Evolutionary conservation across 495 filamentous ascomycete genomes (phyloP).

Genomic region (Tuber indicum): DNA sequence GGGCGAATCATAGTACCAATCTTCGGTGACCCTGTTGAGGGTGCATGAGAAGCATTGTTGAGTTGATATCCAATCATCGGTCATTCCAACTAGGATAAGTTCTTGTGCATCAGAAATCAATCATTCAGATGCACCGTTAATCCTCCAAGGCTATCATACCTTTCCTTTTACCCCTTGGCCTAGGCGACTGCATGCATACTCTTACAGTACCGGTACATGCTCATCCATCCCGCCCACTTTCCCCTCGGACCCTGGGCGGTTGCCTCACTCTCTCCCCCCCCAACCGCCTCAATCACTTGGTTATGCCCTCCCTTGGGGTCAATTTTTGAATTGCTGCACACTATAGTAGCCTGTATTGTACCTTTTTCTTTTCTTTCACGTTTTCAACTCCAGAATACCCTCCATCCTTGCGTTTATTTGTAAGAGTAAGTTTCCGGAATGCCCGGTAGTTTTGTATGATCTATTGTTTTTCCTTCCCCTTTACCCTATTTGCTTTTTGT

Average conservation of each 20-base stretch:
- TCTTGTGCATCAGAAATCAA: conserved; percentile 21
- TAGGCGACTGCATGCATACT: conserved; percentile 25
- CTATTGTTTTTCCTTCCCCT: conserved; percentile 1
- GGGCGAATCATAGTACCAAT: conserved; percentile 1
- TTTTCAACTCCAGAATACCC: background rate
- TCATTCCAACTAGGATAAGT: conserved; percentile 20
- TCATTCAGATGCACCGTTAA: conserved; percentile 30
- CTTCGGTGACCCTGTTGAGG: background rate
- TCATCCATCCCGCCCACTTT: background rate
- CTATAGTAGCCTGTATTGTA: background rate
- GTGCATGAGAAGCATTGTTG: background rate
- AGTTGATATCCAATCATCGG: conserved; percentile 2
- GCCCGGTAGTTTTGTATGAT: background rate
- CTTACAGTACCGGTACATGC: background rate
- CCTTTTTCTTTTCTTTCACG: conserved; percentile 6
- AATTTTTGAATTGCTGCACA: background rate
- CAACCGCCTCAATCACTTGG: conserved; percentile 20
- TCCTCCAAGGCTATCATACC: conserved; percentile 17
- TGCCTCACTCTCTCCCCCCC: conserved; percentile 16
- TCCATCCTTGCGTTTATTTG: background rate
- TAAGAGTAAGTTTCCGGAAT: background rate
- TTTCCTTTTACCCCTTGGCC: conserved; percentile 32
- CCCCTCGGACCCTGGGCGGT: background rate
- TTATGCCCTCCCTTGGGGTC: conserved; percentile 23
- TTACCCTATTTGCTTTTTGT: conserved; percentile 9